Conservation (phyloP, 768 basidiomycete genomes). For the Hygrocybe coccinea region DNA sequence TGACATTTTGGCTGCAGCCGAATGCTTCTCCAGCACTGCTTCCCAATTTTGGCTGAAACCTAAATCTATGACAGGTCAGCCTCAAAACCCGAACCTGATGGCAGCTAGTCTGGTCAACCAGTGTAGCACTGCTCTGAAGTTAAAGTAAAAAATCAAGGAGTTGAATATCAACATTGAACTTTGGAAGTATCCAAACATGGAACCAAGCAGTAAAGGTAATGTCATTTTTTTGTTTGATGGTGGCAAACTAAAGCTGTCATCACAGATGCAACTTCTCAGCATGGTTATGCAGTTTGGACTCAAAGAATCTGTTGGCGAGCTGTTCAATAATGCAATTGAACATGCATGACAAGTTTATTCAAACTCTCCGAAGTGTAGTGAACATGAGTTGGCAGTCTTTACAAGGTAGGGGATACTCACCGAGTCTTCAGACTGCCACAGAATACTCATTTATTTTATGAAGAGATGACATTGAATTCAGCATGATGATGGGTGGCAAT, state of each 20-base stretch:
- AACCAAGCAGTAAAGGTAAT: background rate
- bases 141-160: background rate
- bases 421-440: no score
- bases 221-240: background rate
- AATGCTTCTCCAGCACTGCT: background rate
- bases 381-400: no score
- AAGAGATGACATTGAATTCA: no score
- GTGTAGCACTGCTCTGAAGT: background rate
- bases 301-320: no score
- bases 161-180: background rate
- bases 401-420: no score
- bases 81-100: background rate
- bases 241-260: background rate
- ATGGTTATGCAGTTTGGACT: background rate
- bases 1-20: background rate
- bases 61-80: background rate
- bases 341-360: no score
- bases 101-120: background rate
- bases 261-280: background rate
- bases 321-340: no score
- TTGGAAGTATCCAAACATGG: background rate
- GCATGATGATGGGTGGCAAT: no score
- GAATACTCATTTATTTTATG: no score
- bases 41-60: background rate
- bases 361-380: no score